phyloP scores from a whole-genome alignment of 78 protist genomes.

The Guillardia theta region DNA sequence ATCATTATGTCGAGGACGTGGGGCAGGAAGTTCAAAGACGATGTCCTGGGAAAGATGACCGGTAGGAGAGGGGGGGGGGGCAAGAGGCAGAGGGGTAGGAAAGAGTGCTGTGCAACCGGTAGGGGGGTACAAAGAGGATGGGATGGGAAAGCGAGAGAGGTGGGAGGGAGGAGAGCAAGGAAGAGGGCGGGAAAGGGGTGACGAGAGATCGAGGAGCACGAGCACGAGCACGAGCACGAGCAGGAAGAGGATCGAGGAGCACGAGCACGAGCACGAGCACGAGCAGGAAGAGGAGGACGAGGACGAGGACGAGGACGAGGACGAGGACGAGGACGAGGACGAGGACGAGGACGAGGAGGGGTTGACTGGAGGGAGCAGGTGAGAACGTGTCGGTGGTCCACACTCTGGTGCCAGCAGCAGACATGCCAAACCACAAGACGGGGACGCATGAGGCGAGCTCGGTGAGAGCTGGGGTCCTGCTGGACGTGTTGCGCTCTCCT shows the following conservation, averaged over 20 bases:
- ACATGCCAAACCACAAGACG: slow-evolving; percentile 29
- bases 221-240: neutral
- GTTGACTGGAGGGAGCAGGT: no score
- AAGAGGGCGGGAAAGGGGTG: neutral
- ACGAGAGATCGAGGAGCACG: neutral
- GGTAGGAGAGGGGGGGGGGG: no score
- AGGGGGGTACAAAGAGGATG: no score
- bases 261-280: neutral
- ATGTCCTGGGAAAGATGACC: neutral
- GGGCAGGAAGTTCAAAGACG: neutral
- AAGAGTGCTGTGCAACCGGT: no score
- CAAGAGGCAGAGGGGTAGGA: no score
- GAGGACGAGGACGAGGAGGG: no score
- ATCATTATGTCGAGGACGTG: slow-evolving; percentile 26
- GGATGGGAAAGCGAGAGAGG: neutral
- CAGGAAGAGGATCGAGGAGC: neutral
- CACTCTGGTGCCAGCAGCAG: slow-evolving; percentile 27
- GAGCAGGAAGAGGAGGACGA: neutral
- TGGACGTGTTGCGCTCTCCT: neutral
- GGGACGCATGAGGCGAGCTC: neutral
- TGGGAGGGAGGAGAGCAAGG: neutral
- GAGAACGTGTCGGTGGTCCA: neutral
- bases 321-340: neutral
- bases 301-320: no score
- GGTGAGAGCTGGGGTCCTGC: neutral